A percentile compares a stretch with the other conserved stretches of the same genome.
Conservation (phyloP, 768 basidiomycete genomes). For the Phanerochaete carnosa region DNA sequence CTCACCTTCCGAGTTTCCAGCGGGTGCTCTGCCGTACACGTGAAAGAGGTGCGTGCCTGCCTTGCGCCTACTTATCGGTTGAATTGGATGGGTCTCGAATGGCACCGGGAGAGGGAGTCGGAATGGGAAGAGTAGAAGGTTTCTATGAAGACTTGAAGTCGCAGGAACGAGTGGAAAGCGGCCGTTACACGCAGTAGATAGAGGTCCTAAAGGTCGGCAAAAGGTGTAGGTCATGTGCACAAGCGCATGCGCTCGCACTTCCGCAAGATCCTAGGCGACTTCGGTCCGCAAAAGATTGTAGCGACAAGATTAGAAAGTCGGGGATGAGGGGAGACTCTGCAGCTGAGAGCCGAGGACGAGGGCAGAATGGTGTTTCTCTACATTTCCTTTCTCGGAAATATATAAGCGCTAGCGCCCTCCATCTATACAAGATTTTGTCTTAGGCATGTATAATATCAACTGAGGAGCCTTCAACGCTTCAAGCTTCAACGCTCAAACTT, state of each 20-base stretch:
- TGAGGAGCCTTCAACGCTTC: no score
- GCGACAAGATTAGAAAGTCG: neutral
- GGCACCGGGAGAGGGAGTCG: neutral
- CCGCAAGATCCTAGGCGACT: neutral
- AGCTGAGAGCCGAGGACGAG: neutral
- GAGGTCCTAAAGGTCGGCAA: neutral
- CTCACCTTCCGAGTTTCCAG: constrained; percentile 11
- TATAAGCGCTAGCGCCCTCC: no score
- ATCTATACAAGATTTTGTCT: no score
- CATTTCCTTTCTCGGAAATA: no score
- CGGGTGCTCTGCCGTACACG: constrained; percentile 9
- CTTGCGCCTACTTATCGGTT: constrained; percentile 10
- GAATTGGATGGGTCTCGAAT: constrained; percentile 5
- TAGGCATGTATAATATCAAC: no score
- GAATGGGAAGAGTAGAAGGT: neutral
- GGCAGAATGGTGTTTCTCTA: neutral
- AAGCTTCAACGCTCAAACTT: no score
- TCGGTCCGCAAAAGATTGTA: neutral
- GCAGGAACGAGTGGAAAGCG: constrained; percentile 4
- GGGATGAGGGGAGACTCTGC: no score
- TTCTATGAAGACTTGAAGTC: constrained; percentile 10
- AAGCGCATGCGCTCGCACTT: neutral
- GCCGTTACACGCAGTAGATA: neutral
- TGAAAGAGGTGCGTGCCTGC: constrained; percentile 9
- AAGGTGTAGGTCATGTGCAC: constrained; percentile 5